Evolutionary conservation across 495 filamentous ascomycete genomes (phyloP), one percentile per base, ranked within the genome.

Genomic region (Penicillium paxilli): DNA sequence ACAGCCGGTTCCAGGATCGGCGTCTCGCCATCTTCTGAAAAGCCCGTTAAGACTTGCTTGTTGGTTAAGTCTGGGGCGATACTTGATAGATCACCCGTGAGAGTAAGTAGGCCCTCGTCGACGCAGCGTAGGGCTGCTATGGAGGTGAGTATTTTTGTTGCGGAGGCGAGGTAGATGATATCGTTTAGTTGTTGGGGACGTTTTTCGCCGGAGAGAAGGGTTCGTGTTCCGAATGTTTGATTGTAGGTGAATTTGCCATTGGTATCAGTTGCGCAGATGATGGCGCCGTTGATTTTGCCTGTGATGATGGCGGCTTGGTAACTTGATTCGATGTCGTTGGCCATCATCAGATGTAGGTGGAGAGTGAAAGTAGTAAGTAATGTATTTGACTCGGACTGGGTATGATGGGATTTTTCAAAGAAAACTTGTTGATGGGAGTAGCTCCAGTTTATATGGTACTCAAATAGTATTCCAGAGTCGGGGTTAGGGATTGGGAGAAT

Each of bases 91-190:
- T 79, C 71, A 7, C 63, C 65, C 23, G 72, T 68, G 1, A 85
- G 61, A 2, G 58, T 59, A 5, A 84, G 44, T 0, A 70, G 63
- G 2, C 72, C 74, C 9, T 72, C 64, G 12, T 82, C 78, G 14
- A 84, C 74, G 55, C 77, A 80, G 61, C 79, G 72, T 9, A 85
- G 60, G 26, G 60, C 54, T 8, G 67, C 65, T 30, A 68, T 67
- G 22, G 63, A 53, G 21, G 65, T 44, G 8, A 65, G 20, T 16
- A 68, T 5, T 28, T 68, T 63, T 9, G 63, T 68, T 11, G 59
- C 58, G 5, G 62, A 60, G 17, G 61, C 64, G 21, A 69, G 55
- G 53, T 54, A 73, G 7, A 75, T 51, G 14, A 75, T 52, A 52
- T 69, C 67, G 26, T 68, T 52, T 25, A 68, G 55, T 25, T 56